Conservation (phyloP, 371 early-diverging fungal species). For the Parasitella parasitica region DNA sequence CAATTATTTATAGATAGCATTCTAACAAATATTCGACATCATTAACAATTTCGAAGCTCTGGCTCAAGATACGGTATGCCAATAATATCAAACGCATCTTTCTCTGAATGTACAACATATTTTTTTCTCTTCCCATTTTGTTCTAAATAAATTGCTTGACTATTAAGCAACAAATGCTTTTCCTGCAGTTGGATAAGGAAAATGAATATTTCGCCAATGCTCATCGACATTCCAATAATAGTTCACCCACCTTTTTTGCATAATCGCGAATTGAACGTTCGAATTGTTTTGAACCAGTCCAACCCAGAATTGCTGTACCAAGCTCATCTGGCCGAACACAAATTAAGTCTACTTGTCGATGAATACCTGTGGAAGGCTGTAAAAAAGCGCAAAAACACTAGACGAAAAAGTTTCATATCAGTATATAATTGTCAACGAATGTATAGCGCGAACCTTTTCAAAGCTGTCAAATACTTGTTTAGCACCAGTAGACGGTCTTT, state of each 20-base stretch:
- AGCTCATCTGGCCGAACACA: constrained; percentile 30
- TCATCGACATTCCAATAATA: no score
- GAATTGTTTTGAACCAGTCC: constrained; percentile 52
- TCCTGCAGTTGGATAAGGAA: no score
- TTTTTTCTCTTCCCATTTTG: constrained; percentile 8
- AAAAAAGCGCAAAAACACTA: constrained; percentile 48
- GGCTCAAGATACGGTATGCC: constrained; percentile 46
- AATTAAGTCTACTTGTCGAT: constrained; percentile 55
- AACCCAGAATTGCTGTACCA: constrained; percentile 47
- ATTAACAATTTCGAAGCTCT: constrained; percentile 44
- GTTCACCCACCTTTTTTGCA: constrained; percentile 38
- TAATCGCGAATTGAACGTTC: constrained; percentile 38
- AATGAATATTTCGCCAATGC: no score
- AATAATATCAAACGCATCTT: constrained; percentile 36
- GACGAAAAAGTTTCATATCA: background rate
- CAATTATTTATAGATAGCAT: background rate
- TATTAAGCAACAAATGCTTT: constrained; percentile 28
- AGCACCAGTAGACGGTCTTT: background rate
- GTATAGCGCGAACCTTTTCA: constrained; percentile 22
- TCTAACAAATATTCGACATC: no score
- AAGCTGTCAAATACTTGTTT: constrained; percentile 20
- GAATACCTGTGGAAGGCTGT: constrained; percentile 43
- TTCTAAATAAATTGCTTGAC: constrained; percentile 33
- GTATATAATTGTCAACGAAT: background rate
- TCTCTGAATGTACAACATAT: constrained; percentile 27